phyloP scores from a whole-genome alignment of 768 basidiomycete genomes.

The Lentinula lateritia region DNA sequence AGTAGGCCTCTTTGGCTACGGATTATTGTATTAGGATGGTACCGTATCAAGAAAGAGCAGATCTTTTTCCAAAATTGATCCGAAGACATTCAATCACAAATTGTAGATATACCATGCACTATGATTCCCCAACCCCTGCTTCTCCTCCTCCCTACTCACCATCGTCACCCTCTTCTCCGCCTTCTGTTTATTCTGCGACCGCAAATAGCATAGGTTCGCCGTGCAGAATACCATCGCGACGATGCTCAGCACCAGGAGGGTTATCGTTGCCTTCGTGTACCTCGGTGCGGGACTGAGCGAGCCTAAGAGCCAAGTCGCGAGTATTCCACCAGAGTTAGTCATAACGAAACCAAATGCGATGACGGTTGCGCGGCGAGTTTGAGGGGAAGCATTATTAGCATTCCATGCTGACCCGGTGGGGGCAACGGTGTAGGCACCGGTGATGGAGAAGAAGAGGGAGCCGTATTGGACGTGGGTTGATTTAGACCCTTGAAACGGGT shows the following conservation, averaged over 20 bases:
- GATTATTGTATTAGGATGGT: too few species aligned
- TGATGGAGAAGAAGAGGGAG: conserved; percentile 27
- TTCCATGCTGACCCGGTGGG: conserved; percentile 29
- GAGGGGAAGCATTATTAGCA: conserved; percentile 33
- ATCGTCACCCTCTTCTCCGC: conserved; percentile 12
- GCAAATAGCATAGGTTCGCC: conserved; percentile 19
- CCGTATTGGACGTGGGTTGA: conserved; percentile 23
- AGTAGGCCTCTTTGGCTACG: too few species aligned
- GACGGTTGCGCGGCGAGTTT: conserved; percentile 46
- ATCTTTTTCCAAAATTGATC: too few species aligned
- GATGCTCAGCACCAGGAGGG: conserved; percentile 10
- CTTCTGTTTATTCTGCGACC: conserved; percentile 19
- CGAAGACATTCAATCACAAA: conserved; percentile 20
- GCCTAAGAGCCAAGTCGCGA: conserved; percentile 57
- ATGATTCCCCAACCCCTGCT: conserved; percentile 17
- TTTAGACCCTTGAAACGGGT: conserved; percentile 8
- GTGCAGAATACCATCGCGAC: conserved; percentile 14
- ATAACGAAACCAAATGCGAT: conserved; percentile 53
- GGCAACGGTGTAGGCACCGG: conserved; percentile 25
- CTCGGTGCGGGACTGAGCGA: conserved; percentile 18
- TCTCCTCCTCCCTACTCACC: conserved; percentile 16
- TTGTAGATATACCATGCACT: conserved; percentile 27
- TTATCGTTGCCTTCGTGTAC: conserved; percentile 14
- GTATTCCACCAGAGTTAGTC: conserved; percentile 56
- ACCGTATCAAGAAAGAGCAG: conserved; percentile 11